Evolutionary conservation across 75 land plant species (phyloP).

Genomic region (Isoetes taiwanensis): DNA sequence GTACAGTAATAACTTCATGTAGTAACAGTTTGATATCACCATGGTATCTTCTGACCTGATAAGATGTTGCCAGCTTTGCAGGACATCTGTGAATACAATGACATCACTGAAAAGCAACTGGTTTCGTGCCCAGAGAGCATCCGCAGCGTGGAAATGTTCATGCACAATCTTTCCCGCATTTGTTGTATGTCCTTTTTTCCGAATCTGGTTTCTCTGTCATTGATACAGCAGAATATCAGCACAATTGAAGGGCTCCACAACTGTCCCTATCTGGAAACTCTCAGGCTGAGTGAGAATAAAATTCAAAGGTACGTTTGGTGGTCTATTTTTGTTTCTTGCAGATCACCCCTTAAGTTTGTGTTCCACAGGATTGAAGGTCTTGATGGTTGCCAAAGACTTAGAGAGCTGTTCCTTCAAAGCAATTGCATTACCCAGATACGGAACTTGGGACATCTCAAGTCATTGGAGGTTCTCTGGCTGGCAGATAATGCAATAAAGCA

Average conservation of each 20-base stretch:
- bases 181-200: conserved; percentile 36
- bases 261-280: conserved; percentile 22
- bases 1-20: not conserved
- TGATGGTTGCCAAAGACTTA: conserved; percentile 21
- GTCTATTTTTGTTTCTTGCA: not conserved
- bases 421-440: conserved; percentile 16
- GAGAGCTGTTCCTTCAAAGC: conserved; percentile 24
- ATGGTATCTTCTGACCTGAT: not conserved
- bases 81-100: conserved; percentile 35
- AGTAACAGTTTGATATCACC: too few species aligned
- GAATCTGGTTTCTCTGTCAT: conserved; percentile 26
- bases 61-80: conserved; percentile 22
- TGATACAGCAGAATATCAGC: conserved; percentile 24
- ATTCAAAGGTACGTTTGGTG: conserved; percentile 19
- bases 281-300: conserved; percentile 26
- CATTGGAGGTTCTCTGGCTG: conserved; percentile 26
- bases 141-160: conserved; percentile 27
- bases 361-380: conserved; percentile 28
- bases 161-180: conserved; percentile 28
- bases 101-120: conserved; percentile 30
- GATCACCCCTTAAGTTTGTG: not conserved
- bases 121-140: conserved; percentile 29
- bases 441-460: conserved; percentile 14
- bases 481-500: conserved; percentile 20
- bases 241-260: conserved; percentile 27